A percentile compares a stretch with the other conserved stretches of the same genome.
Evolutionary conservation across 2,329 filamentous ascomycete species (phyloP).

Genomic region (Acrodontium crateriforme): DNA sequence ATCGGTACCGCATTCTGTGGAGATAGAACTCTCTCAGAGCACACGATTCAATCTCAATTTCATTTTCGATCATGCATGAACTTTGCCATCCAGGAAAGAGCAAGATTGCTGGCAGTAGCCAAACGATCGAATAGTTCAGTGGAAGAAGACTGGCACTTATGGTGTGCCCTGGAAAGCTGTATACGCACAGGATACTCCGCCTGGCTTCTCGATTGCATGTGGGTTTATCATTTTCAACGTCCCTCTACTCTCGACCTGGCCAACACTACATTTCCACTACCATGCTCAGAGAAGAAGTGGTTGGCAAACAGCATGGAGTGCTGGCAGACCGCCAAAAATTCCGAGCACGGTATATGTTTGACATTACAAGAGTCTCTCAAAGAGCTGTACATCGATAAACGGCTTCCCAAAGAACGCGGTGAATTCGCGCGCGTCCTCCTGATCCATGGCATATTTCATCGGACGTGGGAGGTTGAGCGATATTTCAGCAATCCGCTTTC

Average conservation of each 20-base stretch:
- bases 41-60: background rate
- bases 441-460: conserved; percentile 37
- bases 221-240: conserved; percentile 10
- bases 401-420: conserved; percentile 28
- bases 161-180: conserved; percentile 9
- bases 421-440: conserved; percentile 37
- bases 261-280: conserved; percentile 11
- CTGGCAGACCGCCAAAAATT: conserved; percentile 10
- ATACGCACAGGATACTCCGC: conserved; percentile 11
- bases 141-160: conserved; percentile 9
- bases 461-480: conserved; percentile 35
- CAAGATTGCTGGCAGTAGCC: background rate
- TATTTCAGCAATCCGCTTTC: conserved; percentile 33
- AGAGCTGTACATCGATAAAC: conserved; percentile 36
- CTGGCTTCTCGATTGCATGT: conserved; percentile 15
- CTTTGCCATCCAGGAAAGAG: conserved; percentile 1
- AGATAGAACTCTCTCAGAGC: background rate
- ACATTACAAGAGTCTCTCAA: conserved; percentile 32
- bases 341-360: conserved; percentile 5
- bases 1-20: background rate
- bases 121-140: background rate
- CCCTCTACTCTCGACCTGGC: conserved; percentile 6
- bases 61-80: conserved; percentile 2
- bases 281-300: conserved; percentile 17
- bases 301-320: conserved; percentile 9